phyloP scores from a whole-genome alignment of 768 basidiomycete genomes.

The Phanerodontia chrysosporium region DNA sequence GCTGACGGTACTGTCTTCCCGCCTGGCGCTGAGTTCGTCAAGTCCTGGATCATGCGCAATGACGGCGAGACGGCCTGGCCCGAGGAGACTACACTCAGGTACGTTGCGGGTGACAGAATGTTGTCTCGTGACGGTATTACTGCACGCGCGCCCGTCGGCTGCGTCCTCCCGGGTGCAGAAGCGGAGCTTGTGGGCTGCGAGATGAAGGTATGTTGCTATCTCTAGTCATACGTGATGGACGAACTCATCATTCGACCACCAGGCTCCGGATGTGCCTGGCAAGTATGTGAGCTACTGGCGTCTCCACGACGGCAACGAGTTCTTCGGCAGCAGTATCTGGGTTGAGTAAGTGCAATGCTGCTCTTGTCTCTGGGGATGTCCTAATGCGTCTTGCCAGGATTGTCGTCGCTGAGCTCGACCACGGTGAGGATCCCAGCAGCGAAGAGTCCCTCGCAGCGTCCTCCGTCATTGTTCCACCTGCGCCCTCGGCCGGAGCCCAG shows the following conservation, averaged over 20 bases:
- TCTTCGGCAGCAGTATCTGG: conserved; percentile 77
- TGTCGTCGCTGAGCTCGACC: conserved; percentile 50
- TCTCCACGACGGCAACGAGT: conserved; percentile 49
- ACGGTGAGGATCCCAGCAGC: conserved; percentile 27
- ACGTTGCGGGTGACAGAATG: conserved; percentile 67
- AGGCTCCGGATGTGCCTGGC: conserved; percentile 74
- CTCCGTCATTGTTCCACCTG: conserved; percentile 66
- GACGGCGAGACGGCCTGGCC: conserved; percentile 65
- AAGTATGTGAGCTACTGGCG: conserved; percentile 78
- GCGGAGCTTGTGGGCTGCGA: conserved; percentile 70
- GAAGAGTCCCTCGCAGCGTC: conserved; percentile 60
- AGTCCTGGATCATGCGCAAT: conserved; percentile 76
- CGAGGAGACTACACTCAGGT: conserved; percentile 59
- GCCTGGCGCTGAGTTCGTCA: conserved; percentile 82
- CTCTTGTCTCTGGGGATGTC: background rate
- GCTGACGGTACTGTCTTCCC: conserved; percentile 74
- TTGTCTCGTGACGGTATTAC: conserved; percentile 30
- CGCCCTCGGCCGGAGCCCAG: conserved; percentile 18
- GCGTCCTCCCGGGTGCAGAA: conserved; percentile 50
- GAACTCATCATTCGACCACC: background rate
- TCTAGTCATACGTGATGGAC: background rate
- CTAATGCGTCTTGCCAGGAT: conserved; percentile 39
- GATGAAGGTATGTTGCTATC: conserved; percentile 50
- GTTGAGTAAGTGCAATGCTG: conserved; percentile 55
- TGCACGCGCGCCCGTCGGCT: conserved; percentile 45